Percentiles rank a stretch among this genome's conserved stretches.
These are phyloP conservation scores for Tuber borchii DNA, from an alignment of 495 filamentous ascomycete genomes.

Conservation along the genomic window DNA sequence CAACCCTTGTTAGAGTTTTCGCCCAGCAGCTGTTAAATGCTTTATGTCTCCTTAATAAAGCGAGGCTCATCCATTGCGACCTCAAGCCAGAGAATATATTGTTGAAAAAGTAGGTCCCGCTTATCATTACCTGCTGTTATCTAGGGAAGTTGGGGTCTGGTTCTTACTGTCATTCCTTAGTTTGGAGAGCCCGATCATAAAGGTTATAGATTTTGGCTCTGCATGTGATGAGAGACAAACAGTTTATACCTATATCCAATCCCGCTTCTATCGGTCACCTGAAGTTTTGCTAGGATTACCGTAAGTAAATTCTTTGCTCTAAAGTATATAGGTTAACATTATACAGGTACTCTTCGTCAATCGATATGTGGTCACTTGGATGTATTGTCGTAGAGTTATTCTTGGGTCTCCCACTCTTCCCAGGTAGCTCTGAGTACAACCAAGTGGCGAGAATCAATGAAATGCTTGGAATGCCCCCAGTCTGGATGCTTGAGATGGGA, in stretches of 20 bases:
- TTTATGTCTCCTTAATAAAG: conserved; percentile 88
- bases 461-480: conserved; percentile 93
- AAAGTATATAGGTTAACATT: conserved; percentile 23
- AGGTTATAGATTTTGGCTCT: conserved; percentile 99
- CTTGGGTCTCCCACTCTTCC: conserved; percentile 88
- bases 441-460: conserved; percentile 95
- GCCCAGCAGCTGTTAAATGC: conserved; percentile 94
- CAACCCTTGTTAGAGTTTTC: conserved; percentile 94
- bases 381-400: conserved; percentile 99
- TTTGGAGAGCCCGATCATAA: conserved; percentile 98
- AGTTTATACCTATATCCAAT: conserved; percentile 99
- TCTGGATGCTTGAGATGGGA: conserved; percentile 99
- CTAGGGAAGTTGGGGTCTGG: conserved; percentile 14
- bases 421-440: conserved; percentile 98
- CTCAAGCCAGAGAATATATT: conserved; percentile 98
- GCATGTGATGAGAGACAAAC: conserved; percentile 98
- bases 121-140: neutral
- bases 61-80: conserved; percentile 95
- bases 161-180: conserved; percentile 42
- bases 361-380: conserved; percentile 99
- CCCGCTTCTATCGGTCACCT: conserved; percentile 93
- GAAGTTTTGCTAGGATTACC: conserved; percentile 91
- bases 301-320: conserved; percentile 44
- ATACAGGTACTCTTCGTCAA: conserved; percentile 84
- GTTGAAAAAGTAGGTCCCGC: conserved; percentile 70